A percentile compares a stretch with the other conserved stretches of the same genome.
These are phyloP conservation scores for Theobroma cacao DNA, from an alignment of 345 rosid genomes.

Conservation along the genomic window DNA sequence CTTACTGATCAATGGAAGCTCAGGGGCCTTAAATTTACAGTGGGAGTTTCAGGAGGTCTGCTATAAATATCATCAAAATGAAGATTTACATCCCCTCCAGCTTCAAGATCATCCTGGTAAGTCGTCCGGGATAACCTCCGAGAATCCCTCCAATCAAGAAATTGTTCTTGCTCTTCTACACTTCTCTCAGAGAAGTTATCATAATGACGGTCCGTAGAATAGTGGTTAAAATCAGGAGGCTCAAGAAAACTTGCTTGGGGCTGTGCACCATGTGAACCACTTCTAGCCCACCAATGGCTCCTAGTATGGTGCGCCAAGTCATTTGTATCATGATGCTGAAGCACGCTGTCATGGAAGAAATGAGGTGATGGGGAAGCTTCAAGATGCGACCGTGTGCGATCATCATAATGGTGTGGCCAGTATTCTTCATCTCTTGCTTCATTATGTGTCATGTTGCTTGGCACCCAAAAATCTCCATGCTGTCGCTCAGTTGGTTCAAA, in stretches of 20 bases:
- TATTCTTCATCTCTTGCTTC: constrained; percentile 33
- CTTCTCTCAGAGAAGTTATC: constrained; percentile 47
- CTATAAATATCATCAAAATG: constrained; percentile 82
- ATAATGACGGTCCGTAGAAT: constrained; percentile 11
- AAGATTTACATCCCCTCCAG: constrained; percentile 49
- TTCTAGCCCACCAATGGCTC: constrained; percentile 89
- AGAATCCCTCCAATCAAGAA: constrained; percentile 39
- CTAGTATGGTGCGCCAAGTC: constrained; percentile 30
- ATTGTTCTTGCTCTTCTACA: constrained; percentile 45
- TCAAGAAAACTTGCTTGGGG: constrained; percentile 55
- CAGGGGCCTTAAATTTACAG: constrained; percentile 19
- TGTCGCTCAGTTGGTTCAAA: constrained; percentile 32
- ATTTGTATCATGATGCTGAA: constrained; percentile 51
- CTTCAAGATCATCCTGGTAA: constrained; percentile 56
- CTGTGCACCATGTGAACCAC: constrained; percentile 26
- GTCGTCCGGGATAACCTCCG: constrained; percentile 37
- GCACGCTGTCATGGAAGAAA: constrained; percentile 62
- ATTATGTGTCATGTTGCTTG: constrained; percentile 32
- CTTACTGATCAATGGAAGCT: constrained; percentile 20
- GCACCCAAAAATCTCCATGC: constrained; percentile 44
- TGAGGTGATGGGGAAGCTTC: constrained; percentile 75
- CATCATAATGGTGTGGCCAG: constrained; percentile 30
- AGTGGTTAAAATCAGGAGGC: constrained; percentile 55
- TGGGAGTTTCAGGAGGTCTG: constrained; percentile 57
- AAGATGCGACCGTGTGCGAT: constrained; percentile 46